Evolutionary conservation across 1,284 basidiomycete genomes (phyloP).

Genomic region (Sutorius eximius): DNA sequence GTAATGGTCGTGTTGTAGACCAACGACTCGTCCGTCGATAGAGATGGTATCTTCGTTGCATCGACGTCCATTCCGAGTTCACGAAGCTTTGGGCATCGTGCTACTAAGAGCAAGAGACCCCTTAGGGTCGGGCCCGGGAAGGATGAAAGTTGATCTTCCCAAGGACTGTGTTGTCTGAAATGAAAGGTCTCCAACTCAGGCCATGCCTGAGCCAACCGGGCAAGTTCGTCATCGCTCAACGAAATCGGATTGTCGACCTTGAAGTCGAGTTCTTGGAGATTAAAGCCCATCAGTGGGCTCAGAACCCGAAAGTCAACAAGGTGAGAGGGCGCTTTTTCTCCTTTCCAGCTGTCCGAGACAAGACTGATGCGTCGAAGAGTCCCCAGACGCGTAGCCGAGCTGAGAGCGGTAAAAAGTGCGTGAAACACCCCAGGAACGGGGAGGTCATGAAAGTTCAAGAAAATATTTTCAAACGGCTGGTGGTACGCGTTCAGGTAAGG

Average conservation of each 20-base stretch:
- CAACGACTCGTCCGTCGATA: slow-evolving; percentile 5
- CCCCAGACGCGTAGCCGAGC: slow-evolving; percentile 5
- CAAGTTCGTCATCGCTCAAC: slow-evolving; percentile 17
- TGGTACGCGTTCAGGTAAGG: slow-evolving; percentile 2
- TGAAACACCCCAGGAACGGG: background rate
- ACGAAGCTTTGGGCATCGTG: slow-evolving; percentile 13
- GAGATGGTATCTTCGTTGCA: slow-evolving; percentile 2
- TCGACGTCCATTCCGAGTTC: slow-evolving; percentile 3
- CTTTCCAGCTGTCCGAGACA: background rate
- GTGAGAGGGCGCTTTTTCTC: background rate
- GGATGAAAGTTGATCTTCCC: background rate
- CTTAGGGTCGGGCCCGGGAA: slow-evolving; percentile 8
- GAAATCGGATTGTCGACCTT: background rate
- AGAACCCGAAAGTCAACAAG: slow-evolving; percentile 4
- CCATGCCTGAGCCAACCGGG: slow-evolving; percentile 13
- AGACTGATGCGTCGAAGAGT: slow-evolving; percentile 3
- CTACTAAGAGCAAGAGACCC: slow-evolving; percentile 14
- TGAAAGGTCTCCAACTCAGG: slow-evolving; percentile 8
- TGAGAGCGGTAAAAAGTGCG: slow-evolving; percentile 7
- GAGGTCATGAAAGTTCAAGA: background rate
- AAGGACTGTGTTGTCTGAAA: background rate
- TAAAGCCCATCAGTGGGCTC: slow-evolving; percentile 5
- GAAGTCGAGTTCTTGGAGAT: background rate
- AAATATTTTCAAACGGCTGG: slow-evolving; percentile 10
- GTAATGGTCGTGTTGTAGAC: slow-evolving; percentile 7